phyloP scores from a whole-genome alignment of 495 filamentous ascomycete genomes.

The Aspergillus indologenus region DNA sequence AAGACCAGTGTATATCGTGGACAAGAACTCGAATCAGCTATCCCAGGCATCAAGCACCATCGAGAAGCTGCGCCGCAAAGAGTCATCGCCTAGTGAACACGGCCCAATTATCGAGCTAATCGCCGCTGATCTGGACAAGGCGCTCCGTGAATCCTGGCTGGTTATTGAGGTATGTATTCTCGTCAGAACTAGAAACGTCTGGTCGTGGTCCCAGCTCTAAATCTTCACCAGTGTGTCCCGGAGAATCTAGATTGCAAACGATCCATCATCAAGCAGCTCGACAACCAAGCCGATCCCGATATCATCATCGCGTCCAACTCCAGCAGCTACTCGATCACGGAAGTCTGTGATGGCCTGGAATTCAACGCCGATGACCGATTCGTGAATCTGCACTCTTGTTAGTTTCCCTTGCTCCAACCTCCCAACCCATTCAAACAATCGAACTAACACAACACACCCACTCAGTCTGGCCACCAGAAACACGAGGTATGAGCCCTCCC shows the following conservation, averaged over 20 bases:
- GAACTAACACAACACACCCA: not conserved
- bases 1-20: conserved; percentile 29
- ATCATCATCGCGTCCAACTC: conserved; percentile 43
- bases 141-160: conserved; percentile 31
- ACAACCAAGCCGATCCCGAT: conserved; percentile 20
- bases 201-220: not conserved
- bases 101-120: conserved; percentile 20
- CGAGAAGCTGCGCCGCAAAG: conserved; percentile 19
- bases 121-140: conserved; percentile 11
- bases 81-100: conserved; percentile 12
- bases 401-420: conserved; percentile 8
- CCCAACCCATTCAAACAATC: not conserved
- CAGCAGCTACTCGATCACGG: conserved; percentile 35
- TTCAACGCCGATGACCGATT: conserved; percentile 25
- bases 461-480: conserved; percentile 42
- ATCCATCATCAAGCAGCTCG: conserved; percentile 29
- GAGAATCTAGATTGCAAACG: conserved; percentile 30
- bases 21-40: conserved; percentile 26
- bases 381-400: conserved; percentile 38
- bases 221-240: conserved; percentile 29
- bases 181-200: not conserved
- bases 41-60: conserved; percentile 12
- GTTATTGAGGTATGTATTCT: conserved; percentile 30
- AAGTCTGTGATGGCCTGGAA: conserved; percentile 31
- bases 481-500: conserved; percentile 21